These are phyloP conservation scores for Termitomyces sp. DNA, from an alignment of 1,284 basidiomycete species.

Conservation along the genomic window DNA sequence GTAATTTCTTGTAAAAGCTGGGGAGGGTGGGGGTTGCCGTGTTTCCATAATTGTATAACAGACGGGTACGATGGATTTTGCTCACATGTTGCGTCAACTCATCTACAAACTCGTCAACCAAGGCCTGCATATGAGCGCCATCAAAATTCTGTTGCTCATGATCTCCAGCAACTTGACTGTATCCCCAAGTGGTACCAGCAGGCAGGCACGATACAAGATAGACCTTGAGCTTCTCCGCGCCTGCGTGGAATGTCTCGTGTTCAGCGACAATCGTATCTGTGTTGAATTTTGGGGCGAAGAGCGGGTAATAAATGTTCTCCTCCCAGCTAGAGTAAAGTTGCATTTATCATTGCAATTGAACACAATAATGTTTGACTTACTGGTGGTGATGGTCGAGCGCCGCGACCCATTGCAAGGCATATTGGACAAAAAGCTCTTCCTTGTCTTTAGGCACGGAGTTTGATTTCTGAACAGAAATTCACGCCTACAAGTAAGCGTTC, in stretches of 20 bases:
- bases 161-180: conserved; percentile 9
- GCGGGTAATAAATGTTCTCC: conserved; percentile 15
- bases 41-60: not conserved
- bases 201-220: conserved; percentile 18
- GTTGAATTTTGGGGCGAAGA: conserved; percentile 16
- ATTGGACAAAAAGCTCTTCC: conserved; percentile 12
- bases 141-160: conserved; percentile 13
- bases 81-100: conserved; percentile 13
- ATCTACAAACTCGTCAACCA: conserved; percentile 15
- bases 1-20: conserved; percentile 16
- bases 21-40: not conserved
- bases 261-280: conserved; percentile 15
- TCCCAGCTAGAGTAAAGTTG: conserved; percentile 14
- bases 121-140: not conserved
- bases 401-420: conserved; percentile 17
- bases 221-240: conserved; percentile 13
- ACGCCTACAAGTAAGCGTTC: not conserved
- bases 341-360: not conserved
- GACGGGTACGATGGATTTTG: too few relatives aligned
- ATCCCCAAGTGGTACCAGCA: conserved; percentile 16
- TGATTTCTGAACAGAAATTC: conserved; percentile 6
- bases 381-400: conserved; percentile 17
- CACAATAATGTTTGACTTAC: conserved; percentile 2
- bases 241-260: conserved; percentile 16
- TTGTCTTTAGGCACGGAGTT: conserved; percentile 7